These are phyloP conservation scores for Trichosporon sp. DNA, from an alignment of 1,284 basidiomycete species.

Conservation along the genomic window DNA sequence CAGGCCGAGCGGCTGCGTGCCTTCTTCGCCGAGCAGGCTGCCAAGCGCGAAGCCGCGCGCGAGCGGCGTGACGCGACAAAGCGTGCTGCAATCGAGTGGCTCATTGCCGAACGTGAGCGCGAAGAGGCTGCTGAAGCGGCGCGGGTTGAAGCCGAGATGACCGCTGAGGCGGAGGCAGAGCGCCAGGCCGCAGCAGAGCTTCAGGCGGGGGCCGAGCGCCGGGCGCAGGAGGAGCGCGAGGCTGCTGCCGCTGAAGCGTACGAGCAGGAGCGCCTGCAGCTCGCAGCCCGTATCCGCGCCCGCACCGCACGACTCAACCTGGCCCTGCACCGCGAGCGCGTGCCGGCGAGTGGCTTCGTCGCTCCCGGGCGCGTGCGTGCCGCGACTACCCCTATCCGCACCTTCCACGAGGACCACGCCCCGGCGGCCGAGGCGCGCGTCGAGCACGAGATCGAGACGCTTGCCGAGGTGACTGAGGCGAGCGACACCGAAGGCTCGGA, in stretches of 20 bases:
- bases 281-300: background rate
- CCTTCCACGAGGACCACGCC: background rate
- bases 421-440: background rate
- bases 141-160: background rate
- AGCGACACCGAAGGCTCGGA: background rate
- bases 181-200: background rate
- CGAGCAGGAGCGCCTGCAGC: background rate
- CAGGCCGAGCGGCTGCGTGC: background rate
- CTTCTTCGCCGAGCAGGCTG: background rate
- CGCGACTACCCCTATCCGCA: background rate
- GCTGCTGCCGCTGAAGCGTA: background rate
- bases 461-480: background rate
- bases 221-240: background rate
- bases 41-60: background rate
- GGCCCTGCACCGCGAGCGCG: background rate
- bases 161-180: background rate
- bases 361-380: background rate
- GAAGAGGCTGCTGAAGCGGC: constrained; percentile 9
- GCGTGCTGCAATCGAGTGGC: background rate
- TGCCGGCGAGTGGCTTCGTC: background rate
- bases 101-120: background rate
- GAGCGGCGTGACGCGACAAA: background rate
- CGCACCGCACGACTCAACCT: background rate
- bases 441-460: background rate
- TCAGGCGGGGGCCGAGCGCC: background rate